Evolutionary conservation across 305 asterid species (phyloP).

Genomic region (Fraxinus nigra): DNA sequence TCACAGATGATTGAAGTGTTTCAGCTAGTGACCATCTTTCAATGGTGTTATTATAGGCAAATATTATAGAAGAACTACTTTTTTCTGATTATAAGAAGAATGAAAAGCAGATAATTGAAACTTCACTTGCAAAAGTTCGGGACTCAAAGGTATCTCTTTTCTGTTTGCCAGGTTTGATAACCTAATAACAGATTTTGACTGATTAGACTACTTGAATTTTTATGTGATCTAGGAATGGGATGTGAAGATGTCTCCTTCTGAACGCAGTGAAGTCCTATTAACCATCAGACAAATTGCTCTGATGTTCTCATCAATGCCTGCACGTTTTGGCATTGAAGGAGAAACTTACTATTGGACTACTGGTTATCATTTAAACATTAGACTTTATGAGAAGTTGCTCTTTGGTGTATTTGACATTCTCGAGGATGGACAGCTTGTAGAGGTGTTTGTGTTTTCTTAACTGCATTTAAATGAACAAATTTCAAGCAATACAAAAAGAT

Average conservation of each 20-base stretch:
- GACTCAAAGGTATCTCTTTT: conserved; percentile 54
- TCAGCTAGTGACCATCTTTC: conserved; percentile 30
- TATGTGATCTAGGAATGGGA: conserved; percentile 76
- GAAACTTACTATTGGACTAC: conserved; percentile 88
- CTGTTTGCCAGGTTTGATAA: conserved; percentile 20
- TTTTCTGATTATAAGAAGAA: conserved; percentile 45
- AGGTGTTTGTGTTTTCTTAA: conserved; percentile 47
- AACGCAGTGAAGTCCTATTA: conserved; percentile 62
- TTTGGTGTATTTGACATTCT: conserved; percentile 83
- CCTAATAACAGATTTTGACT: conserved; percentile 18
- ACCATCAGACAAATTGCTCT: conserved; percentile 63
- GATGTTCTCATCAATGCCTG: conserved; percentile 63
- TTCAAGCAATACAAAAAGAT: not conserved
- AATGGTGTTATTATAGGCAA: conserved; percentile 50
- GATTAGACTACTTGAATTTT: conserved; percentile 23
- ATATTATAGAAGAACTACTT: conserved; percentile 77
- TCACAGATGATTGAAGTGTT: conserved; percentile 25
- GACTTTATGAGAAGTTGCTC: conserved; percentile 88
- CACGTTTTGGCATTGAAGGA: conserved; percentile 69
- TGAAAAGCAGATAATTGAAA: conserved; percentile 52
- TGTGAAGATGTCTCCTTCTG: conserved; percentile 69
- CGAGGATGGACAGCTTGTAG: conserved; percentile 86
- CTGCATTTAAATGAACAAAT: not conserved
- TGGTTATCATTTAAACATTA: conserved; percentile 72
- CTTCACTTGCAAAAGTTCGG: conserved; percentile 65